Base-by-base conservation (phyloP, 2,329 filamentous ascomycete genomes). In the Eutypa lata region DNA sequence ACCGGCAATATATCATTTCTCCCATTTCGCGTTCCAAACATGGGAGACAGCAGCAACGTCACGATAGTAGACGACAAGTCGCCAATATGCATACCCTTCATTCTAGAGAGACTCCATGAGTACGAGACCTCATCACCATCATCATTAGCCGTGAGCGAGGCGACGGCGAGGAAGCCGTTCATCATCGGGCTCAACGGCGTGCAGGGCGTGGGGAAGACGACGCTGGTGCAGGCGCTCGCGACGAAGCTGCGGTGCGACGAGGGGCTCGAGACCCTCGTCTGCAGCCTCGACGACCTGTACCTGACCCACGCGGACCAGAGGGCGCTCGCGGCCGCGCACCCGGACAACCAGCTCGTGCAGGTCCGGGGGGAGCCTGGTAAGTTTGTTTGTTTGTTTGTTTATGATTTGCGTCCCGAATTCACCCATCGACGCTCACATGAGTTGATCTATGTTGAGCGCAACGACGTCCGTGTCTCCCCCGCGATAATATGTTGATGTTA, bases 141-240 rank as follows among this genome's bases (percentile, higher is more conserved):
- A 3, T 24, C 26, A 11, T 24, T 28, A 13, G 48, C 51, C 18
- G 52, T 44, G 21, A 43, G 47, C 49, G 38, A 28, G 18, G n/a
- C 14, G 1, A 16, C 11, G 11, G 10, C 16, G 3, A 16, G 13
- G n/a, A 16, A 79, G 19, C 91, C 91, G 26, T 89, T 96, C 70
- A 84, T 96, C 68, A 80, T 97, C 57, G 93, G 91, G 46, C 81
- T 97, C 63, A 96, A 95, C 63, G 93, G 92, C 55, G 84, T 96
- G 26, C 93, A 97, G 73, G 93, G 93, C 55, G 88, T 90, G 37
- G 93, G 93, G 61, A 97, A 97, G 76, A 95, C 92, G 3, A 95
- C 92, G 13, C 81, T 96, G 63, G 91, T 92, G 37, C 79, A 79
- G 37, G 78, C 81, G 4, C 80, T 96, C 43, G 80, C 84, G 59